Evolutionary conservation across 805 yeast species (phyloP).

Genomic region (Barnettozyma botsteinii): DNA sequence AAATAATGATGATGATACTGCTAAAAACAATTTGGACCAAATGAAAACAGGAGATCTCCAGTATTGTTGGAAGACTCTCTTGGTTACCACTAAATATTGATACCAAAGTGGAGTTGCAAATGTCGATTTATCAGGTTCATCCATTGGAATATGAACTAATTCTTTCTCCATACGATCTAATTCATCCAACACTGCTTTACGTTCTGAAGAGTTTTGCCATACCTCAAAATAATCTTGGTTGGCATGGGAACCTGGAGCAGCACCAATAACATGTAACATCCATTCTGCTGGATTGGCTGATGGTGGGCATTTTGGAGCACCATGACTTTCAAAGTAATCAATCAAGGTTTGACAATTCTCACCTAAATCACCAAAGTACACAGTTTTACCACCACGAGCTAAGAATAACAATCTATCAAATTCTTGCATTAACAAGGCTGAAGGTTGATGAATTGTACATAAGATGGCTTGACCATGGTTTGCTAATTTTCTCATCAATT

Average conservation of each 20-base stretch:
- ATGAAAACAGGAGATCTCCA: slow-evolving; percentile 62
- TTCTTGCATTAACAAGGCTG: slow-evolving; percentile 69
- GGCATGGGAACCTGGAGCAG: slow-evolving; percentile 76
- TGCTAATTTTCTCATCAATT: slow-evolving; percentile 54
- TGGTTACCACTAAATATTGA: slow-evolving; percentile 42
- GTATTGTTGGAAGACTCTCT: slow-evolving; percentile 56
- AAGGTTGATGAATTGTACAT: slow-evolving; percentile 83
- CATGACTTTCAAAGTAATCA: slow-evolving; percentile 58
- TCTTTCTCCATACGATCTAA: slow-evolving; percentile 61
- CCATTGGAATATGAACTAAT: slow-evolving; percentile 34
- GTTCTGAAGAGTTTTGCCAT: slow-evolving; percentile 69
- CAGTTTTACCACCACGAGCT: slow-evolving; percentile 67
- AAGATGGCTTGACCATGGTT: slow-evolving; percentile 58
- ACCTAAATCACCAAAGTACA: slow-evolving; percentile 72
- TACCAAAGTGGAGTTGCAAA: slow-evolving; percentile 38
- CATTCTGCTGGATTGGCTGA: slow-evolving; percentile 83
- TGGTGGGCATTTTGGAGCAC: slow-evolving; percentile 61
- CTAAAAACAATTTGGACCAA: slow-evolving; percentile 54
- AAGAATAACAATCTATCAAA: slow-evolving; percentile 72
- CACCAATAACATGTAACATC: slow-evolving; percentile 85
- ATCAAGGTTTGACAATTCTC: slow-evolving; percentile 51
- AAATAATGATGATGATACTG: slow-evolving; percentile 52
- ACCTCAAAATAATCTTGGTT: slow-evolving; percentile 68
- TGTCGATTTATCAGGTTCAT: slow-evolving; percentile 30
- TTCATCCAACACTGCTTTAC: slow-evolving; percentile 50